Conservation (phyloP, 345 rosid species). For the Salix viminalis region DNA sequence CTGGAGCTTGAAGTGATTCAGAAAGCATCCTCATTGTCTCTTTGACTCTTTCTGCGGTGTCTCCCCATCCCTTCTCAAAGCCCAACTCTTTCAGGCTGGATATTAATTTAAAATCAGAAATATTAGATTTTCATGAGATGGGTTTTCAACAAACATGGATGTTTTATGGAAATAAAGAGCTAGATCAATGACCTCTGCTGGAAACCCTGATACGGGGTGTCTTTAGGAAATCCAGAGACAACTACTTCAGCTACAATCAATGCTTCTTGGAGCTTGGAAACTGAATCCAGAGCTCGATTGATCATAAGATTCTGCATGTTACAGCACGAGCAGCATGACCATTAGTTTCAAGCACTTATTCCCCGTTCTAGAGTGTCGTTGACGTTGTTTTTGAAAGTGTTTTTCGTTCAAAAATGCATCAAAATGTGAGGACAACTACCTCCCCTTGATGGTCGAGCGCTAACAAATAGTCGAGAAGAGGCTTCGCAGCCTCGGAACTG, state of each 20-base stretch:
- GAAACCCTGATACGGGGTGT: conserved; percentile 55
- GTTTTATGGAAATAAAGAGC: background rate
- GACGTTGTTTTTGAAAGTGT: too few relatives aligned
- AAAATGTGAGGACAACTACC: conserved; percentile 35
- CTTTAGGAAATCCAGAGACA: conserved; percentile 46
- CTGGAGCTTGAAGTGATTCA: conserved; percentile 51
- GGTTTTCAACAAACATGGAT: background rate
- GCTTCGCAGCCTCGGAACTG: conserved; percentile 29
- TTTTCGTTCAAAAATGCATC: too few relatives aligned
- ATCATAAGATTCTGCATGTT: conserved; percentile 63
- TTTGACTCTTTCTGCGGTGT: conserved; percentile 41
- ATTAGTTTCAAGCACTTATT: background rate
- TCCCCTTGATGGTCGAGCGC: conserved; percentile 69
- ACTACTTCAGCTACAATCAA: conserved; percentile 44
- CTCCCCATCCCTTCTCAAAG: conserved; percentile 66
- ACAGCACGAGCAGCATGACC: background rate
- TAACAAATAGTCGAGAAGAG: conserved; percentile 56
- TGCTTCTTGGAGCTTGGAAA: conserved; percentile 59
- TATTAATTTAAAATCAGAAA: background rate
- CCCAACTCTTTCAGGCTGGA: conserved; percentile 49
- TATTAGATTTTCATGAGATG: background rate
- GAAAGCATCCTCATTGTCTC: conserved; percentile 52
- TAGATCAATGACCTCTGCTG: conserved; percentile 47
- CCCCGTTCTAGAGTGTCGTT: background rate
- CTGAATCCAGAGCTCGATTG: conserved; percentile 52